Conservation (phyloP, 2,329 filamentous ascomycete genomes). For the Beauveria caledonica region DNA sequence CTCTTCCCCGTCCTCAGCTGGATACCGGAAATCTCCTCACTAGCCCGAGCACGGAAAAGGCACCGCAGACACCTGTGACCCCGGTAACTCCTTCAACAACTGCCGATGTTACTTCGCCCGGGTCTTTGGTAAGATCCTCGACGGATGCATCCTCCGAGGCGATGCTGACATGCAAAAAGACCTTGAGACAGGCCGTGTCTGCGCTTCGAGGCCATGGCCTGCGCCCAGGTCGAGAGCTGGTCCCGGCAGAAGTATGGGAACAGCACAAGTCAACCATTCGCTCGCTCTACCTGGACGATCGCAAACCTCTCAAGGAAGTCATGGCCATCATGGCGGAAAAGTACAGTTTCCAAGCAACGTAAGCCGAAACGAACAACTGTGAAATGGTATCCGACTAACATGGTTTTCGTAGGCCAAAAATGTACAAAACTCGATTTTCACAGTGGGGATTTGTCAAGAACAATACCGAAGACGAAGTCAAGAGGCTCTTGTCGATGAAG, state of each 20-base stretch:
- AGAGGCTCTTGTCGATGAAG: conserved; percentile 41
- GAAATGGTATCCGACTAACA: conserved; percentile 13
- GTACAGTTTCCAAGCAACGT: conserved; percentile 42
- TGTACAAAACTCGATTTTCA: conserved; percentile 49
- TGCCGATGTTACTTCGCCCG: conserved; percentile 16
- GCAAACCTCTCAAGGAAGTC: conserved; percentile 43
- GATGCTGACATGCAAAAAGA: background rate
- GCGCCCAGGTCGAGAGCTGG: conserved; percentile 34
- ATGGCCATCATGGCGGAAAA: conserved; percentile 43
- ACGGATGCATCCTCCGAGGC: background rate
- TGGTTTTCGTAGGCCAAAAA: conserved; percentile 34
- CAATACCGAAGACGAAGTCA: conserved; percentile 45
- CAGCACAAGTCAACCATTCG: conserved; percentile 38
- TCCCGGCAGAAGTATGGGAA: conserved; percentile 40
- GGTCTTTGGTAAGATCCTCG: conserved; percentile 17
- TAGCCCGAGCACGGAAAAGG: background rate
- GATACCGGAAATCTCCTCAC: background rate
- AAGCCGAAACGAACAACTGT: conserved; percentile 16
- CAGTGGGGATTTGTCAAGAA: conserved; percentile 49
- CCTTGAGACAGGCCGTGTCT: background rate
- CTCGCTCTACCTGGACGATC: conserved; percentile 39
- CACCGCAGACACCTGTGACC: conserved; percentile 9
- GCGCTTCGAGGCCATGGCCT: conserved; percentile 9
- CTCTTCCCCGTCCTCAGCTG: background rate
- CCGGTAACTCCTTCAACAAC: conserved; percentile 16